These are phyloP conservation scores for Sugiyamaella grinbergsii DNA, from an alignment of 1,139 yeast species.

Conservation along the genomic window DNA sequence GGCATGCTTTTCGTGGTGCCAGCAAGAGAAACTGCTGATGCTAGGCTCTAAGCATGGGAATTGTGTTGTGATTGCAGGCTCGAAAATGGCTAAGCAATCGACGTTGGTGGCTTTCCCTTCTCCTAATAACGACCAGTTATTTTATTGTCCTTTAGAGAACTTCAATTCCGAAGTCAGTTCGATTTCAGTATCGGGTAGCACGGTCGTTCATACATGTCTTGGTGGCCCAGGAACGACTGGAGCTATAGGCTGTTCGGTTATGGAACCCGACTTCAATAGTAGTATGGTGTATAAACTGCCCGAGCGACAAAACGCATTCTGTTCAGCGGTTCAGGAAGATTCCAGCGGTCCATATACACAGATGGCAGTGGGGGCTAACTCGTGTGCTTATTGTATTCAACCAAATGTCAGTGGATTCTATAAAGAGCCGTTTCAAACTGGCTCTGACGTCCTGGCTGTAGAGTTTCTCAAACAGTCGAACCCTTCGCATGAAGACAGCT, in stretches of 20 bases:
- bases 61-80: slow-evolving; percentile 9
- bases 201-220: slow-evolving; percentile 21
- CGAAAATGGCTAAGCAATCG: neutral
- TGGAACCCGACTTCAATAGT: neutral
- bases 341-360: slow-evolving; percentile 12
- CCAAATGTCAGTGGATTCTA: slow-evolving; percentile 14
- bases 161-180: slow-evolving; percentile 22
- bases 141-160: slow-evolving; percentile 5
- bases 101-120: neutral
- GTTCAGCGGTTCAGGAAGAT: slow-evolving; percentile 13
- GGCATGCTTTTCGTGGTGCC: slow-evolving; percentile 13
- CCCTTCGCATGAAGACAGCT: slow-evolving; percentile 4
- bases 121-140: too few species aligned
- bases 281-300: slow-evolving; percentile 9
- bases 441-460: slow-evolving; percentile 24
- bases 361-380: slow-evolving; percentile 13
- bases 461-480: slow-evolving; percentile 13
- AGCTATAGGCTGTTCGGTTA: slow-evolving; percentile 6
- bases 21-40: slow-evolving; percentile 7
- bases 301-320: slow-evolving; percentile 16
- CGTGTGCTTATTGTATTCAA: slow-evolving; percentile 15
- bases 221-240: slow-evolving; percentile 18
- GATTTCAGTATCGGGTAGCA: slow-evolving; percentile 19
- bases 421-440: slow-evolving; percentile 19
- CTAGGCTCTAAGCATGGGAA: slow-evolving; percentile 9